Evolutionary conservation across 345 rosid genomes (phyloP), one percentile per base, ranked within the genome.

Genomic region (Eucalyptus albens): DNA sequence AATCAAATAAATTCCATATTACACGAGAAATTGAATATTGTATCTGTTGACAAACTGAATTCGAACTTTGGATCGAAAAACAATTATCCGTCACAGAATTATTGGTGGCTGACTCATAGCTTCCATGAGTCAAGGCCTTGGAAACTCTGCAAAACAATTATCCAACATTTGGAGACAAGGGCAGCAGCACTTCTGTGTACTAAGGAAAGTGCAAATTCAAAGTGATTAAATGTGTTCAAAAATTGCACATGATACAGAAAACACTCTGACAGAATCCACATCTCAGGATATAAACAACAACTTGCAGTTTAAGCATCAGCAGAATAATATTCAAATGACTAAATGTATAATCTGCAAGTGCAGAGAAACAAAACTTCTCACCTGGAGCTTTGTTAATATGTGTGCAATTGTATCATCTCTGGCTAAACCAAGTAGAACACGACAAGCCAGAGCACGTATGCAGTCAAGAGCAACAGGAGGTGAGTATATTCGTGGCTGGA

Each of bases 361-460:
- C 56, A 12, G 24, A 50, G 50, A 51, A 72, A 67, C 16, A 81
- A 37, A 87, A 60, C 90, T 90, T 60, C 90, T 89, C 89, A 98
- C 99, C 98, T 98, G 98, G 92, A 97, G 99, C 95, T 96, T 98
- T 27, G 99, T 97, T 95, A 98, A 93, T 92, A 98, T 98, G 85
- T 97, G 99, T 47, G 99, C 99, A 94, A 98, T 98, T 90, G 98
- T 92, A 91, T 95, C 97, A 88, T 98, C 99, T 92, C 99, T 96
- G 45, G 99, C 99, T 89, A 98, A 94, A 93, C 99, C 99, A 93
- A 98, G 99, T 88, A 98, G 93, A 50, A 96, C 98, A 86, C 99
- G 95, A 88, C 99, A 98, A 56, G 98, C 96, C 80, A 98, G 96
- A 82, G 99, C 98, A 72, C 99, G 97, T 40, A 98, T 96, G 89